Percentiles rank a stretch among this genome's conserved stretches.
phyloP scores from a whole-genome alignment of 2,329 filamentous ascomycete species.

The Trichoderma breve region DNA sequence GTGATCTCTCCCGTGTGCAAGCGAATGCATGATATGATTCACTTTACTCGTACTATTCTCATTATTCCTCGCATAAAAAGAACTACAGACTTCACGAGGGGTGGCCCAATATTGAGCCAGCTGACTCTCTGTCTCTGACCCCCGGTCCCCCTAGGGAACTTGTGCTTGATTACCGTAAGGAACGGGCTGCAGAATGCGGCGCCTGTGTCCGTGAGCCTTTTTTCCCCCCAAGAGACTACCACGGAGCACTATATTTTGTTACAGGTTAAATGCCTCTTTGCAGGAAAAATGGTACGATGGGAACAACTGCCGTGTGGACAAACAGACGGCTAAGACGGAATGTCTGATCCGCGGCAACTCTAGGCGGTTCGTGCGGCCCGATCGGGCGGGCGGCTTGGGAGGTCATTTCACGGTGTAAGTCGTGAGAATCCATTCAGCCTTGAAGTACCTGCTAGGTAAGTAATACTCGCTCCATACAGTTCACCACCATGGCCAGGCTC shows the following conservation, averaged over 20 bases:
- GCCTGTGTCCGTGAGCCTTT: not conserved
- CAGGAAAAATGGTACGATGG: not conserved
- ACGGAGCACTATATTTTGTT: not conserved
- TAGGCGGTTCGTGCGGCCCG: not conserved
- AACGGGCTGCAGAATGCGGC: not conserved
- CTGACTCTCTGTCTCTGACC: not conserved
- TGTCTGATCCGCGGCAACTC: not conserved
- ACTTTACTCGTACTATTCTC: not conserved
- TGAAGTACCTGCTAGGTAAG: no score
- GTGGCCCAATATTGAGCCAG: not conserved
- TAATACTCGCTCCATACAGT: not conserved
- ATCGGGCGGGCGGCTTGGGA: not conserved
- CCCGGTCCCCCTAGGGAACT: not conserved
- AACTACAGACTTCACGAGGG: not conserved
- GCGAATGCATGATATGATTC: not conserved
- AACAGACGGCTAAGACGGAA: not conserved
- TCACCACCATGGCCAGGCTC: not conserved
- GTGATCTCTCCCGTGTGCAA: not conserved
- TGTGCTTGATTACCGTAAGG: not conserved
- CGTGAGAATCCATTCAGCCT: not conserved
- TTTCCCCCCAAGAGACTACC: not conserved
- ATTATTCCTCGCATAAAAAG: not conserved
- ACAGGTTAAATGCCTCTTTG: not conserved
- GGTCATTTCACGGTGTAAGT: not conserved
- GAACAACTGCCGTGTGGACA: not conserved